Base-by-base conservation (phyloP, 495 filamentous ascomycete species). In the Penicillium bialowiezense region DNA sequence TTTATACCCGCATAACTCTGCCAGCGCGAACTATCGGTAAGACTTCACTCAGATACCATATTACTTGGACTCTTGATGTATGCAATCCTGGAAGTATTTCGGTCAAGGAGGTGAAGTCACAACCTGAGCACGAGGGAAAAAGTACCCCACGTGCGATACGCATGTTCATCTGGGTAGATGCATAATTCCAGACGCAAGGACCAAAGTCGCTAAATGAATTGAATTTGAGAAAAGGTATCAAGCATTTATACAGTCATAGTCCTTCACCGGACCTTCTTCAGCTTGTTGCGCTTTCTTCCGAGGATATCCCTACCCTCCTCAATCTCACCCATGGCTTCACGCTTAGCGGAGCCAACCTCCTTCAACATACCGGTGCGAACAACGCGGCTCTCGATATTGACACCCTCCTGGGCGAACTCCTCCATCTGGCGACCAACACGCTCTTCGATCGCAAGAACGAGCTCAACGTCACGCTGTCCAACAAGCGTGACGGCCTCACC, bases 251-350 rank as follows among this genome's bases (percentile, higher is more conserved):
- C 20, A 35, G n/a, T n/a, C n/a, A 24, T 21, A 12, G 20, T 12
- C 23, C 35, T 47, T 65, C 51, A 75, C 49, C 70, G 62, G 19
- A 72, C 65, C 58, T 74, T 74, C 60, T 74, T 74, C 53, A 76
- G 52, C 59, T 70, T 75, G 46, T 74, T 72, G 31, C 64, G 59
- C 59, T 70, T 73, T 15, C 71, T 57, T 21, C 73, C 73, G 44
- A 74, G 44, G n/a, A 96, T 88, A 67, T 97, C 91, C 56, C 86
- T 83, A 4, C 87, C 85, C 71, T 97, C 92, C 55, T 96, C 93
- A 64, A 97, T 88, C 69, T 92, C 88, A 45, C 96, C 66, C 60
- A 87, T 56, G 3, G 91, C 95, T 66, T 95, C 87, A 41, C 92
- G 76, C 76, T 96, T 97, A 76, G 90, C 92, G 68, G 90, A 85